Conservation (phyloP, 1,284 basidiomycete genomes). For the Ustilago curta region DNA sequence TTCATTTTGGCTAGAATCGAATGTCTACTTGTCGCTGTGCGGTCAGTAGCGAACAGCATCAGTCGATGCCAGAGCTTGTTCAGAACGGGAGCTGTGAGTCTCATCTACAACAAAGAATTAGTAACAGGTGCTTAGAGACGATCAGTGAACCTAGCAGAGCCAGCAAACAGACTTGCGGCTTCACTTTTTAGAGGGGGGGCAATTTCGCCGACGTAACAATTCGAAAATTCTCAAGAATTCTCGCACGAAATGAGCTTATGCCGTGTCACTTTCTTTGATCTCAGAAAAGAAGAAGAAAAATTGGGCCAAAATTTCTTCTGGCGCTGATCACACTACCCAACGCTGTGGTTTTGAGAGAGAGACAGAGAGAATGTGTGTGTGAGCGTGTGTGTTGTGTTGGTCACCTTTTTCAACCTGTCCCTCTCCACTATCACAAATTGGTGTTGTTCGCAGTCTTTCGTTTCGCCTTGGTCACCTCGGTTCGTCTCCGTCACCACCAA, state of each 20-base stretch:
- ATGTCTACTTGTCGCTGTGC: no score
- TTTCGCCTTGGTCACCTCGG: neutral
- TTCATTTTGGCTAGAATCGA: neutral
- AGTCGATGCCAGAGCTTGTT: no score
- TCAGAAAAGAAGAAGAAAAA: constrained; percentile 8
- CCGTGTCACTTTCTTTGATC: constrained; percentile 3
- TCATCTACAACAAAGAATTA: neutral
- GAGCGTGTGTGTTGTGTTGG: constrained; percentile 7
- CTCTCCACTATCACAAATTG: neutral
- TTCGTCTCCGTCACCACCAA: neutral
- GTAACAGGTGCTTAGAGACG: no score
- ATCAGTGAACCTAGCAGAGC: neutral
- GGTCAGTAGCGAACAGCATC: no score
- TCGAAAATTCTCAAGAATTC: neutral
- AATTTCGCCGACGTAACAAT: neutral
- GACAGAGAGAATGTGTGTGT: neutral
- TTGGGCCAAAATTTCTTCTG: constrained; percentile 21
- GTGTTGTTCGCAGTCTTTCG: constrained; percentile 1
- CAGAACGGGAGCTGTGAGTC: no score
- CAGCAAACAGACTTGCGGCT: neutral
- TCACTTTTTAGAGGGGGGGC: no score
- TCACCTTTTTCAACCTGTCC: neutral
- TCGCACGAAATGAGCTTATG: constrained; percentile 13
- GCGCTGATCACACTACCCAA: constrained; percentile 21
- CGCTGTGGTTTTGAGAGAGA: neutral